Evolutionary conservation across 116 monocot genomes (phyloP), one percentile per base, ranked within the genome.

Genomic region (Iris pallida): DNA sequence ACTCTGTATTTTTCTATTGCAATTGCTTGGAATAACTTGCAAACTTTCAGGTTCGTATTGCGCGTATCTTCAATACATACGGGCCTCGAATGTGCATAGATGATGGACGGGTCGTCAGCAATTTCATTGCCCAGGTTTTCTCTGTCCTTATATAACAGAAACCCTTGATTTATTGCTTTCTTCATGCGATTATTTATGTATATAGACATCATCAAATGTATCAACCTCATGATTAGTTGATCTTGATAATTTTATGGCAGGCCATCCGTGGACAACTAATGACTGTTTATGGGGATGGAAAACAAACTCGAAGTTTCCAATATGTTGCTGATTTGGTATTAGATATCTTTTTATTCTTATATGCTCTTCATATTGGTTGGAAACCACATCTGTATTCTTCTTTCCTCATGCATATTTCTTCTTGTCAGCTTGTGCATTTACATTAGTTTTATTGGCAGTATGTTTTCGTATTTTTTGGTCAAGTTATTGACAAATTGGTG

Each of bases 1-100:
- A 30, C 30, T 1, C 30, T 30, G 30, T 3, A 30, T 30, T 30
- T n/a, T 30, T 30, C 30, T 30, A 30, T 30, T 30, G 30, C 30
- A 30, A 30, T 30, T 30, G 30, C 30, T 30, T 30, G 2, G 0
- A 30, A 30, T 30, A 8, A 30, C 1, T 55, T 30, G 30, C 30
- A 30, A 30, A 30, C 30, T 59, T 64, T 20, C 70, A 88, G 88
- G 88, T 88, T 68, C 80, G 88, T 18, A 84, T 88, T 81, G 83
- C 88, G 13, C 83, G 84, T n/a, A 88, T 88, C 70, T 88, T 88
- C 63, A 88, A 84, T 61, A 84, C 88, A 11, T 88, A 88, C 73
- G 88, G 88, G n/a, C 88, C 87, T 62, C 84, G 84, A 30, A 88
- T 88, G 88, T 84, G 84, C 70, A 65, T 84, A 42, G 84, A 88